Evolutionary conservation across 768 basidiomycete species (phyloP).

Genomic region (Ramaria sp.): DNA sequence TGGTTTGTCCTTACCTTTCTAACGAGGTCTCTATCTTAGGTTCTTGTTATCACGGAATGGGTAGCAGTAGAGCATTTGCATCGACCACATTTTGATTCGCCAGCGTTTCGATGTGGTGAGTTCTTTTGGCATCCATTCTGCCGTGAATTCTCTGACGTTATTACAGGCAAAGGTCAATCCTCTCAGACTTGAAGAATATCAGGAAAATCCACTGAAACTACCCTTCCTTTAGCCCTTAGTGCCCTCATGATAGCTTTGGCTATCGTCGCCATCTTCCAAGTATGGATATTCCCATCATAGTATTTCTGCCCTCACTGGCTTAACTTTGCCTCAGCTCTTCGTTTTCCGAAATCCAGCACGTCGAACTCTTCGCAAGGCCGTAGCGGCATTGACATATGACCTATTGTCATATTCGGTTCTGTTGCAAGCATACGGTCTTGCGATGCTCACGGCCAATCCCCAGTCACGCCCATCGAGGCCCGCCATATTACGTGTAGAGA

Average conservation of each 20-base stretch:
- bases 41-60: slow-evolving; percentile 14
- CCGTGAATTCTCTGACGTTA: neutral
- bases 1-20: neutral
- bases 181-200: neutral
- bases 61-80: slow-evolving; percentile 16
- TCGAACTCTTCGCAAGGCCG: slow-evolving; percentile 14
- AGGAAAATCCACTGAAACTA: slow-evolving; percentile 1
- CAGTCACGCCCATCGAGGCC: slow-evolving; percentile 8
- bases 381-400: slow-evolving; percentile 13
- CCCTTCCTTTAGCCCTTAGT: slow-evolving; percentile 12
- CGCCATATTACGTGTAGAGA: slow-evolving; percentile 12
- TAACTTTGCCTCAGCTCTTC: slow-evolving; percentile 17
- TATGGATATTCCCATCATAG: slow-evolving; percentile 7
- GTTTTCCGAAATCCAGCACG: slow-evolving; percentile 19
- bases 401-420: slow-evolving; percentile 14
- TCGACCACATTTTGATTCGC: slow-evolving; percentile 16
- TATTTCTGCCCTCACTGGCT: slow-evolving; percentile 16
- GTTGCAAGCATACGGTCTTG: slow-evolving; percentile 15
- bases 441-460: slow-evolving; percentile 13
- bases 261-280: slow-evolving; percentile 20
- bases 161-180: neutral
- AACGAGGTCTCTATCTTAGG: neutral
- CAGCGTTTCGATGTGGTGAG: slow-evolving; percentile 16
- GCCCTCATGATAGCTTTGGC: slow-evolving; percentile 19
- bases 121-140: neutral